Percentiles rank a stretch among this genome's conserved stretches.
Conservation (phyloP, 2,329 filamentous ascomycete species). For the Colletotrichum orbiculare region DNA sequence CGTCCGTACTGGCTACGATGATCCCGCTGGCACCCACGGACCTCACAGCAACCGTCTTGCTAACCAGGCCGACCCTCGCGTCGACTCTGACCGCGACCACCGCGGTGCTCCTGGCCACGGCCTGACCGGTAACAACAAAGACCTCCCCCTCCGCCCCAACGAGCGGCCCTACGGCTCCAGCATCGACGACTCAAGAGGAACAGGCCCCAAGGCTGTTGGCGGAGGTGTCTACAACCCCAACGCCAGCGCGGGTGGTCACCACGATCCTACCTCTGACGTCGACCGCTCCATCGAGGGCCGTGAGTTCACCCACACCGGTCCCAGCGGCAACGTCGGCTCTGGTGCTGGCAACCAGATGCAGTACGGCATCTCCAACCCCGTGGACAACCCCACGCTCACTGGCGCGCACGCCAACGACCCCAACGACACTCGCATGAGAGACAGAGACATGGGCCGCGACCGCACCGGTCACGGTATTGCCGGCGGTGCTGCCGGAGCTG, state of each 20-base stretch:
- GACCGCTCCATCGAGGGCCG: conserved; percentile 29
- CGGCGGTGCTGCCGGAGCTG: conserved; percentile 26
- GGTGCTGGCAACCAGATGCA: conserved; percentile 22
- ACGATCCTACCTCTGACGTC: conserved; percentile 26
- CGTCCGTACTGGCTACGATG: conserved; percentile 16
- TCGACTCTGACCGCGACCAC: conserved; percentile 36
- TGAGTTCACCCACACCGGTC: conserved; percentile 31
- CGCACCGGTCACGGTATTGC: conserved; percentile 27
- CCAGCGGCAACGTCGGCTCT: conserved; percentile 9
- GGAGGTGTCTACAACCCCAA: conserved; percentile 32
- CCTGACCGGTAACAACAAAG: conserved; percentile 18
- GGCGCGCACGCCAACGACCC: conserved; percentile 22
- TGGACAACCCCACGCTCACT: conserved; percentile 22
- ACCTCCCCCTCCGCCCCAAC: conserved; percentile 31
- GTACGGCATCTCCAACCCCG: conserved; percentile 13
- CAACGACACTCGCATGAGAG: conserved; percentile 33
- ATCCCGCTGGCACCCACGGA: conserved; percentile 20
- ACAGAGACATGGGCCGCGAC: conserved; percentile 35
- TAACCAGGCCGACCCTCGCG: conserved; percentile 25
- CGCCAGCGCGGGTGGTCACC: conserved; percentile 12
- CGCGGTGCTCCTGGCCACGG: conserved; percentile 25
- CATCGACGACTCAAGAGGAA: not conserved
- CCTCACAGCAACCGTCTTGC: conserved; percentile 18
- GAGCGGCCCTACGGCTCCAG: conserved; percentile 7
- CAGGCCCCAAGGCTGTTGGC: conserved; percentile 8